Percentiles rank a stretch among this genome's conserved stretches.
phyloP scores from a whole-genome alignment of 345 rosid genomes.

The Gossypium mustelinum region DNA sequence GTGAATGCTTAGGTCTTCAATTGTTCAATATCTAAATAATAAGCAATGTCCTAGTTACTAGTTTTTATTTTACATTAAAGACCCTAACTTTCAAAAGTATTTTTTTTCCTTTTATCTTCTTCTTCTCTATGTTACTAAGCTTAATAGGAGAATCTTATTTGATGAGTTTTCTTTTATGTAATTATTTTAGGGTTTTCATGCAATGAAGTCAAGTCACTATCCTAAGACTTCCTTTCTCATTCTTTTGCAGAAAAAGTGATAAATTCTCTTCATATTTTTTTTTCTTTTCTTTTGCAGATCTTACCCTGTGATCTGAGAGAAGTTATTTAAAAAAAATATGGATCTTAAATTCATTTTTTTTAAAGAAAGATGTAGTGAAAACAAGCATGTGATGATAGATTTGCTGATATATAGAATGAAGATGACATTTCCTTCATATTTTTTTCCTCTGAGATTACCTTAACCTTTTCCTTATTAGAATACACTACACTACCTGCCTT shows the following conservation, averaged over 20 bases:
- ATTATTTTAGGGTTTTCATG: background rate
- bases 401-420: background rate
- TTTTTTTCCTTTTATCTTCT: background rate
- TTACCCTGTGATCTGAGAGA: conserved; percentile 11
- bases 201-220: conserved; percentile 12
- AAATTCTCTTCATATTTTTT: background rate
- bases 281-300: conserved; percentile 15
- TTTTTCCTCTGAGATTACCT: background rate
- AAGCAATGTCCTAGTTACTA: background rate
- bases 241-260: conserved; percentile 18
- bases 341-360: background rate
- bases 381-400: conserved; percentile 12
- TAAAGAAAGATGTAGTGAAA: background rate
- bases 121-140: background rate
- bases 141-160: background rate
- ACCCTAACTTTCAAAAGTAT: background rate
- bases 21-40: background rate
- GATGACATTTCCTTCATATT: conserved; percentile 14
- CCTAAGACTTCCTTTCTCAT: conserved; percentile 14
- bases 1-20: background rate
- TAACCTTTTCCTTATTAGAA: background rate
- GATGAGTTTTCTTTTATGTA: background rate
- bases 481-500: background rate
- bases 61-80: background rate
- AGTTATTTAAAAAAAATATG: background rate